These are phyloP conservation scores for Guadua angustifolia DNA, from an alignment of 176 grass and related monocot species.

Conservation along the genomic window DNA sequence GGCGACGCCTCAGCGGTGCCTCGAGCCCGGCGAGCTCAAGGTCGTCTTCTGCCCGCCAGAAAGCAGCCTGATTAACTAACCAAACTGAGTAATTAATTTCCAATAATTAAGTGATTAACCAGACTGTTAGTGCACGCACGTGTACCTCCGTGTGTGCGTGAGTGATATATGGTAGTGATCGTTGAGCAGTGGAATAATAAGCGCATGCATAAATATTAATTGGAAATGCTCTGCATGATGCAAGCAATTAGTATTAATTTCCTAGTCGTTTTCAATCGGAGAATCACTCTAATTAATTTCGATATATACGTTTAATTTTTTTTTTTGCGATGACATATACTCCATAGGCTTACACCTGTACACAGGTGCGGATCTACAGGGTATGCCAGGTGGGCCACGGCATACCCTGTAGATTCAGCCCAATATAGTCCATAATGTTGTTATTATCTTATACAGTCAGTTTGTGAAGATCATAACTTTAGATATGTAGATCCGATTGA, in stretches of 20 bases:
- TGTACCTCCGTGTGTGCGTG: no score
- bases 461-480: no score
- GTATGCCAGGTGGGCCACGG: no score
- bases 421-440: no score
- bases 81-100: background rate
- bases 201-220: background rate
- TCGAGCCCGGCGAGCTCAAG: conserved; percentile 49
- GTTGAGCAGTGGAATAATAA: background rate
- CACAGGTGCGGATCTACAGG: no score
- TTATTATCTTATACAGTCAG: no score
- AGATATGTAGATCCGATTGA: no score
- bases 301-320: background rate
- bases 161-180: no score
- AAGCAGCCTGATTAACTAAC: background rate
- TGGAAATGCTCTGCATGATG: background rate
- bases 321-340: no score
- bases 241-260: background rate
- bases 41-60: conserved; percentile 46
- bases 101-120: background rate
- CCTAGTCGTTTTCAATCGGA: background rate
- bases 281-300: background rate
- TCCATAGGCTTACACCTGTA: no score
- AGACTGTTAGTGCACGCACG: background rate
- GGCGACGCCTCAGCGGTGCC: conserved; percentile 45
- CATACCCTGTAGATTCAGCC: no score